phyloP scores from a whole-genome alignment of 2,329 filamentous ascomycete species.

The Alternaria conjuncta region DNA sequence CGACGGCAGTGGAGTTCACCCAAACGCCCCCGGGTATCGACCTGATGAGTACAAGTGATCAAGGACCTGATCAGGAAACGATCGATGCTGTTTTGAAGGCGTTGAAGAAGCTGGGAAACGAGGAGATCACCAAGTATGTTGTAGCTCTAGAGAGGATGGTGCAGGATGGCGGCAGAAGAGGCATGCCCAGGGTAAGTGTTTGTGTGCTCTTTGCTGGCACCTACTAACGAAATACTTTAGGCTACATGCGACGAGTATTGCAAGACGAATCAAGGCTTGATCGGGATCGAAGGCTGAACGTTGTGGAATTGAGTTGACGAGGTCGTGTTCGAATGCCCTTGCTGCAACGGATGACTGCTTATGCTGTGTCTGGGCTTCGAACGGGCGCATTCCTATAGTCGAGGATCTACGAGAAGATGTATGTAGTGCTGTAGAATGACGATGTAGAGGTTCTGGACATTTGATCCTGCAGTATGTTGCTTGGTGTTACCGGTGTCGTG shows the following conservation, averaged over 20 bases:
- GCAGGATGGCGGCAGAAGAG: constrained; percentile 17
- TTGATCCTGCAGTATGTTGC: not conserved
- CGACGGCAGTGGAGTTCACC: constrained; percentile 11
- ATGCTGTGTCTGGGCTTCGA: not conserved
- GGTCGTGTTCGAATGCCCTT: not conserved
- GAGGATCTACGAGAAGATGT: not conserved
- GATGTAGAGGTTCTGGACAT: rapidly evolving
- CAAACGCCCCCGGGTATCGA: constrained; percentile 22
- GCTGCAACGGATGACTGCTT: not conserved
- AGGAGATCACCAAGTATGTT: constrained; percentile 12
- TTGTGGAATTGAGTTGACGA: rapidly evolving
- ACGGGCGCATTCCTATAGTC: not conserved
- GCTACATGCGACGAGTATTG: constrained; percentile 21
- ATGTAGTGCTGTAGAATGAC: not conserved
- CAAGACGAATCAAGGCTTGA: constrained; percentile 18
- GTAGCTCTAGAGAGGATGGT: constrained; percentile 1
- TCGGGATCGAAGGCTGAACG: not conserved
- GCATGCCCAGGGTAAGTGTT: constrained; percentile 4
- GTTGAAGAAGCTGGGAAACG: constrained; percentile 8
- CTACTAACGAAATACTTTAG: not conserved
- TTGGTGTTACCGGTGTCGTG: not conserved
- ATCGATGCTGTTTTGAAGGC: constrained; percentile 1
- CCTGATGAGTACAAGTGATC: constrained; percentile 17
- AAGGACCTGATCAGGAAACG: constrained; percentile 16
- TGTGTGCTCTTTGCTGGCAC: not conserved